Evolutionary conservation across 345 rosid species (phyloP).

Genomic region (Corchorus olitorius): DNA sequence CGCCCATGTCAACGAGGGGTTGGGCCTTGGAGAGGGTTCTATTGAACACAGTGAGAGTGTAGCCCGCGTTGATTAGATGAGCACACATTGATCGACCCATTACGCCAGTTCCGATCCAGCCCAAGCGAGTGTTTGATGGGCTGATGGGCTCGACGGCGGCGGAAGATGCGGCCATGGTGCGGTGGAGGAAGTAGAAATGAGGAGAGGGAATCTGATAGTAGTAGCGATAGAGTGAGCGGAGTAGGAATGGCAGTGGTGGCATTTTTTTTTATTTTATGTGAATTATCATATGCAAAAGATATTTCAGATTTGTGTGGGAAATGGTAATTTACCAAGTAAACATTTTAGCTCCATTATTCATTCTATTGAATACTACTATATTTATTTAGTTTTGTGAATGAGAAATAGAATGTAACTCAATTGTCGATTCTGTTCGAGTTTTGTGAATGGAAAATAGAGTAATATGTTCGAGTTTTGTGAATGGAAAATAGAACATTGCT

Average conservation of each 20-base stretch:
- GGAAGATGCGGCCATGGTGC: slow-evolving; percentile 60
- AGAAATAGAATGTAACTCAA: too few relatives aligned
- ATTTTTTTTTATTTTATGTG: background rate
- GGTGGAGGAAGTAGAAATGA: slow-evolving; percentile 31
- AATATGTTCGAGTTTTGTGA: too few relatives aligned
- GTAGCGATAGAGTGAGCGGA: slow-evolving; percentile 26
- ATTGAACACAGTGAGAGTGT: slow-evolving; percentile 75
- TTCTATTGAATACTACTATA: too few relatives aligned
- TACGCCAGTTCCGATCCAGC: slow-evolving; percentile 94
- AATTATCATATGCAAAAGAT: background rate
- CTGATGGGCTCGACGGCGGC: slow-evolving; percentile 38
- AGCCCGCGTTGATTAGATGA: slow-evolving; percentile 81
- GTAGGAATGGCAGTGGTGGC: background rate
- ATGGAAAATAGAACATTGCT: too few relatives aligned
- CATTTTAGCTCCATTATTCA: background rate
- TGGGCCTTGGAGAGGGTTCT: slow-evolving; percentile 85
- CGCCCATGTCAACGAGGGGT: slow-evolving; percentile 75
- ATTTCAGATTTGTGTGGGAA: background rate
- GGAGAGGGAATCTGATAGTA: slow-evolving; percentile 14
- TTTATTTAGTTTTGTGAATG: too few relatives aligned
- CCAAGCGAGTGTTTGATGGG: slow-evolving; percentile 74
- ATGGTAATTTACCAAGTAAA: background rate
- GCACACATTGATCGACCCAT: slow-evolving; percentile 89
- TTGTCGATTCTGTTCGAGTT: too few relatives aligned
- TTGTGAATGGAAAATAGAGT: too few relatives aligned